phyloP scores from a whole-genome alignment of 352 stramenopile genomes.

The Phytophthora europaea region DNA sequence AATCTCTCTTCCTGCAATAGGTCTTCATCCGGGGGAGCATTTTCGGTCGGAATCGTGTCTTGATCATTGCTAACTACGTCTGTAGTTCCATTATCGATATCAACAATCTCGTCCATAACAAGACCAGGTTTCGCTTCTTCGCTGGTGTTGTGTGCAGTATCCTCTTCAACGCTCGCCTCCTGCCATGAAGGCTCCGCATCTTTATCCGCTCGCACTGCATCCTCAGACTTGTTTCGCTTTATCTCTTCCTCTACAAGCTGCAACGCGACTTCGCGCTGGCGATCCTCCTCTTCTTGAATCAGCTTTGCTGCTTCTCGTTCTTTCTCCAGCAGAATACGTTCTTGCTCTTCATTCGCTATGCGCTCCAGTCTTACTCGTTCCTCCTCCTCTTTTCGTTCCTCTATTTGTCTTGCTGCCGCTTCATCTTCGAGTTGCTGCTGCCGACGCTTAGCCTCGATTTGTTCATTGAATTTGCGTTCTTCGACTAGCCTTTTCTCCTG shows the following conservation, averaged over 20 bases:
- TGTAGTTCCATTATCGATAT: neutral
- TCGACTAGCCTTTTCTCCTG: constrained; percentile 28
- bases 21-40: neutral
- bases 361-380: constrained; percentile 17
- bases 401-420: constrained; percentile 11
- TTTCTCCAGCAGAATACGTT: constrained; percentile 15
- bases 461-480: constrained; percentile 32
- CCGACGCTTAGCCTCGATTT: constrained; percentile 27
- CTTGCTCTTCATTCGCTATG: constrained; percentile 11
- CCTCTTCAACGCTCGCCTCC: neutral
- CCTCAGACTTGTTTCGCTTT: constrained; percentile 4
- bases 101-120: neutral
- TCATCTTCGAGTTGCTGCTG: constrained; percentile 36
- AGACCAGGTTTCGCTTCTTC: neutral
- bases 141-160: neutral
- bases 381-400: constrained; percentile 31
- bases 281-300: constrained; percentile 29
- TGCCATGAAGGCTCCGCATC: constrained; percentile 9
- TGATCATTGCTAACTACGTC: neutral
- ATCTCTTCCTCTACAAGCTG: neutral
- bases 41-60: neutral
- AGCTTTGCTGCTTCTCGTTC: constrained; percentile 16
- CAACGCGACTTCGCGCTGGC: neutral
- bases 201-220: neutral
- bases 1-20: neutral